phyloP scores from a whole-genome alignment of 148 eudicot species.

The Bassia scoparia region DNA sequence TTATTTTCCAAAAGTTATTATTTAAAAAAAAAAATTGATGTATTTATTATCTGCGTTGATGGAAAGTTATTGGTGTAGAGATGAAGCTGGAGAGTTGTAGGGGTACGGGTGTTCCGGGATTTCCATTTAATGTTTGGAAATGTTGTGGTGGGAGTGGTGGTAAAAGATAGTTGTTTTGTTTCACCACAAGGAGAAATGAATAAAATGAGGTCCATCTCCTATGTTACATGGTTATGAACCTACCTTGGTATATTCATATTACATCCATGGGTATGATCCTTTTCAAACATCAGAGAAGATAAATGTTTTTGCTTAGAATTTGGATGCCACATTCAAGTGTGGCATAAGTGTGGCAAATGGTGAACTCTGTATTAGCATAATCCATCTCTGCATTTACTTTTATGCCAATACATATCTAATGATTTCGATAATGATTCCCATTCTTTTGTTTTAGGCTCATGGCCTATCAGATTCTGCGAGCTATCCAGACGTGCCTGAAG shows the following conservation, averaged over 20 bases:
- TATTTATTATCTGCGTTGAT: no score
- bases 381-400: not conserved
- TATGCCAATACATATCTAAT: not conserved
- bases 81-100: no score
- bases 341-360: not conserved
- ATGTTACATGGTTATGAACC: not conserved
- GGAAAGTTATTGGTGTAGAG: no score
- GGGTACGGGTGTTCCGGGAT: no score
- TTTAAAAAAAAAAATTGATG: no score
- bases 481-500: constrained; percentile 23
- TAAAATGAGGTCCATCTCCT: not conserved
- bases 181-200: not conserved
- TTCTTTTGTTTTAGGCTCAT: constrained; percentile 16
- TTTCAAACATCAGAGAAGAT: not conserved
- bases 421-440: not conserved
- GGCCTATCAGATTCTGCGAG: constrained; percentile 29
- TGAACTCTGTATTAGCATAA: not conserved
- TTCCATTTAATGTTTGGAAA: no score
- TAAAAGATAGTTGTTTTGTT: not conserved
- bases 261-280: not conserved
- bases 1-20: no score
- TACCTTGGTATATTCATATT: not conserved
- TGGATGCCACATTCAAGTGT: not conserved
- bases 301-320: not conserved
- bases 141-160: not conserved